Conservation (phyloP, 805 yeast species). For the Candida ficus region DNA sequence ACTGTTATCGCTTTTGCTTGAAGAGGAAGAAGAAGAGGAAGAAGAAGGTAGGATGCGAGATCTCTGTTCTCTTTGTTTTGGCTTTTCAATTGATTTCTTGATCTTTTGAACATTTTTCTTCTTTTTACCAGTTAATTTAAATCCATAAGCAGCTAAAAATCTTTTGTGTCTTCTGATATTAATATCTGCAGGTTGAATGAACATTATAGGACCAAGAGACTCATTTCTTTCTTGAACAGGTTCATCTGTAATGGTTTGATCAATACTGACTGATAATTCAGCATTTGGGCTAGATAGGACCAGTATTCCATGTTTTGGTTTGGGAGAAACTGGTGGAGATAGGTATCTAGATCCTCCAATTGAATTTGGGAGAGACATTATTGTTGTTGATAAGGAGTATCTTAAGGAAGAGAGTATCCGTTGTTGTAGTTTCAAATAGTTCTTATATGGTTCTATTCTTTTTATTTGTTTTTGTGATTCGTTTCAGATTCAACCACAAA, state of each 20-base stretch:
- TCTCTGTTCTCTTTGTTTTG: neutral
- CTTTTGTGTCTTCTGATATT: neutral
- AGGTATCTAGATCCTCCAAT: neutral
- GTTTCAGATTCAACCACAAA: neutral
- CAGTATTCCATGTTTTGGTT: neutral
- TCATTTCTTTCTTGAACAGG: neutral
- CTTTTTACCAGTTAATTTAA: neutral
- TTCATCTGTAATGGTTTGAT: too few relatives aligned
- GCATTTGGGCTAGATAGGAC: neutral
- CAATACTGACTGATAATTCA: neutral
- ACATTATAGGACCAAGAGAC: neutral
- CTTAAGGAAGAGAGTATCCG: too few relatives aligned
- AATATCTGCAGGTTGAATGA: neutral
- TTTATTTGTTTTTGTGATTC: too few relatives aligned
- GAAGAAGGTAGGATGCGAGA: neutral
- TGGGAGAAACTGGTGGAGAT: conserved; percentile 21
- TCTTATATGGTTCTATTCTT: too few relatives aligned
- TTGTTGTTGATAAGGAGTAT: too few relatives aligned
- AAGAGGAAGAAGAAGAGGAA: neutral
- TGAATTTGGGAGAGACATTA: too few relatives aligned
- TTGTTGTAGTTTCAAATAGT: neutral
- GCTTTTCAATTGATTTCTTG: neutral
- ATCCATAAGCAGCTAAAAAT: conserved; percentile 4
- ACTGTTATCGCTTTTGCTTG: neutral
- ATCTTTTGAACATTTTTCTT: neutral